Base-by-base conservation (phyloP, 2,329 filamentous ascomycete genomes). In the Raffaelea arxii region DNA sequence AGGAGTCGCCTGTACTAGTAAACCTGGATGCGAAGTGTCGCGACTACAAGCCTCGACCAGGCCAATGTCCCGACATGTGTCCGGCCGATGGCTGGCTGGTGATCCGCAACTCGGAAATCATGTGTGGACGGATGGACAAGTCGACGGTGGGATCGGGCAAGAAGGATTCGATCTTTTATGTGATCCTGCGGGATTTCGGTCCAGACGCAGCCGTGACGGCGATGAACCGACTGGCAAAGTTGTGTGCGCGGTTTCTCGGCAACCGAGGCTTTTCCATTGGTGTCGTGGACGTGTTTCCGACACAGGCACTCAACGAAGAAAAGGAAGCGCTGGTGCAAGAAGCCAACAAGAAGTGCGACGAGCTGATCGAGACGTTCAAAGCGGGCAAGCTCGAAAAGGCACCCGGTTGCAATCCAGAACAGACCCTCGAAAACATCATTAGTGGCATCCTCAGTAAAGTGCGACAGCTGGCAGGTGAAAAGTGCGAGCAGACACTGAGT, bases 51-150 rank as follows among this genome's bases (percentile, higher is more conserved):
- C 68, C 74, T n/a, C 72, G 72, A 3, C 65, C 75, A 1, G 76
- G 74, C 2, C 68, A 68, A 50, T 67, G 65, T 39, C 79, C 82
- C 2, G 82, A 87, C 53, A 82, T 94, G 68, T 86, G 91, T 57
- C 79, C 85, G 16, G 87, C 92, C 54, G 92, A 98, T 62, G 82
- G 84, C 7, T 97, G 87, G 77, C 72, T 98, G 10, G 88, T 95
- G 14, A 84, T 98, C 51, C 85, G 91, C 48, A 97, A 98, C 61
- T 97, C 91, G 0, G 90, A 96, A 62, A 82, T 97, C 51, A 94
- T 98, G 86, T 97, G 91, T 59, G 92, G 92, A 51, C 78, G 84
- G 49, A 96, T 97, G 89, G 92, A 98, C 70, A 98, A 98, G 66
- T 86, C 87, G 1, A 97, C 90, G 0, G 87, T 98, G n/a, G 92